Evolutionary conservation across 768 basidiomycete species (phyloP), one percentile per base, ranked within the genome.

Genomic region (Dictyophora rubrovolvata): DNA sequence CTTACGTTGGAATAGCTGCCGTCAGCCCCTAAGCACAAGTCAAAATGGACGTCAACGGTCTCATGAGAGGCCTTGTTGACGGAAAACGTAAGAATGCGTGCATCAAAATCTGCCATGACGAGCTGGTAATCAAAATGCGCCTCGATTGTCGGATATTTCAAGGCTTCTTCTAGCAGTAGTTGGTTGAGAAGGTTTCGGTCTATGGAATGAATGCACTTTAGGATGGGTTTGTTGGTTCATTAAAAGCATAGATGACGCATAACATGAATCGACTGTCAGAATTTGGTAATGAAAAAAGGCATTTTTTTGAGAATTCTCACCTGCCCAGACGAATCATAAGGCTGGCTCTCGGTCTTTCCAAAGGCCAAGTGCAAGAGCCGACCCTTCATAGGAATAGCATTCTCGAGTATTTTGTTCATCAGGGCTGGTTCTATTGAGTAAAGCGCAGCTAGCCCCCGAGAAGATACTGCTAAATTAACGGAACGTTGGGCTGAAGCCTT

Each of bases 381-480:
- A 48, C 93, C 94, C 65, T 79, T 83, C 93, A 98, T 94, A 64
- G 93, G 93, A 72, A 97, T 93, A 46, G 85, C 86, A 33, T 82
- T 77, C 64, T 84, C 74, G 65, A 95, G 71, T 67, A 94, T 87
- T 61, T 83, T 77, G 56, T 82, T 77, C 22, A 87, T 82, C 63
- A 83, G 74, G 37, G 75, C 79, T 47, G 83, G 75, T 73, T 94
- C 88, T 63, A 99, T 80, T 56, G 85, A 82, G 65, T 85, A 78
- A 50, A 98, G 75, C 48, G 94, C 95, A 66, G 86, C 83, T 59
- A 98, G 86, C 63, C 94, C 95, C 48, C 95, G 84, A 60, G 92
- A 85, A 18, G 94, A 97, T 60, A 98, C 91, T 23, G 93, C 94
- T 56, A 98, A 78, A 74, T 98, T 98, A 72, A 98, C 96, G 59